Percentiles rank a stretch among this genome's conserved stretches.
These are phyloP conservation scores for Eutrema salsugineum DNA, from an alignment of 441 rosid genomes.

Conservation along the genomic window DNA sequence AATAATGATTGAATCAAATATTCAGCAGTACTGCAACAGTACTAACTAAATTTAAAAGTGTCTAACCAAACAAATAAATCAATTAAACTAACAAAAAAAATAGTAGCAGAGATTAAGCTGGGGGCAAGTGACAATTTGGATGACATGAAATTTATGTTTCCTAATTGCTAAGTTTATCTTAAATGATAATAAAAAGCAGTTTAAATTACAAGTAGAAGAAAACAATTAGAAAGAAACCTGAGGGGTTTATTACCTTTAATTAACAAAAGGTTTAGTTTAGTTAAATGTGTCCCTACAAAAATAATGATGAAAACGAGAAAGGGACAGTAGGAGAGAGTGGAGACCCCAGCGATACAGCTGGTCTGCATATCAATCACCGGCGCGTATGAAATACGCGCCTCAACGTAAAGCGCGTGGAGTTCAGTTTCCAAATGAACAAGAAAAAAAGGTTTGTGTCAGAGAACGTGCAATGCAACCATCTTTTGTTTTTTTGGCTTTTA, in stretches of 20 bases:
- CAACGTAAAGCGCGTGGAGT: neutral
- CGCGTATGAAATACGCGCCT: neutral
- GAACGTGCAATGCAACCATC: constrained; percentile 36
- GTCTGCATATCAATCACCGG: constrained; percentile 31
- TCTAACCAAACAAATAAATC: neutral
- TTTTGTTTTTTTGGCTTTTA: constrained; percentile 13
- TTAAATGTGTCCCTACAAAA: constrained; percentile 29
- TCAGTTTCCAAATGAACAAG: neutral
- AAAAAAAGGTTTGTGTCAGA: constrained; percentile 21
- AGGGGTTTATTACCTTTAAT: neutral
- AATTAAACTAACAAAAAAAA: neutral
- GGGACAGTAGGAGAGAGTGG: constrained; percentile 31
- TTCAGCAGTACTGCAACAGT: neutral
- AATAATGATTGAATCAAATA: constrained; percentile 8
- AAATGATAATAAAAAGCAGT: constrained; percentile 8
- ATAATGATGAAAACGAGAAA: constrained; percentile 30
- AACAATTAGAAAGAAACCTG: constrained; percentile 14
- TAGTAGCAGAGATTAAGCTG: constrained; percentile 10
- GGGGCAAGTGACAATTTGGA: constrained; percentile 11
- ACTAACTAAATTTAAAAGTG: neutral
- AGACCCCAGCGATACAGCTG: constrained; percentile 35
- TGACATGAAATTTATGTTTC: constrained; percentile 19
- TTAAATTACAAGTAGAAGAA: neutral
- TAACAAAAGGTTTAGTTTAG: constrained; percentile 2
- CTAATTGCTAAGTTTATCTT: neutral